Conservation (phyloP, 495 filamentous ascomycete species). For the Neurospora sp. region DNA sequence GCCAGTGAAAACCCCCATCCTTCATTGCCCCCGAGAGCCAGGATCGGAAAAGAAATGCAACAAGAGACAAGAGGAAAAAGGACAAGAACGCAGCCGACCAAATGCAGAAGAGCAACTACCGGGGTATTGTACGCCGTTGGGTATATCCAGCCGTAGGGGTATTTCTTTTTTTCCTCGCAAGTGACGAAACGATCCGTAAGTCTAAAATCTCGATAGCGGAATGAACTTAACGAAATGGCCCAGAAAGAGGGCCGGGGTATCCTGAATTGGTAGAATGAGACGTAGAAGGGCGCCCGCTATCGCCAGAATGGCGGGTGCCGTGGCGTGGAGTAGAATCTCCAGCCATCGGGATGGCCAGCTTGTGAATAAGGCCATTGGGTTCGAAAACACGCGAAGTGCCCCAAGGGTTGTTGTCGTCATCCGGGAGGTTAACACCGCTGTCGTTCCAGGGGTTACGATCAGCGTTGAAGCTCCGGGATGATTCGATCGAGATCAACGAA, state of each 20-base stretch:
- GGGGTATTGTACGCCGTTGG: constrained; percentile 42
- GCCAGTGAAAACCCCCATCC: neutral
- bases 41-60: neutral
- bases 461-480: constrained; percentile 69
- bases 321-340: constrained; percentile 78
- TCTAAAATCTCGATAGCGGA: constrained; percentile 33
- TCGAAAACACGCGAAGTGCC: constrained; percentile 46
- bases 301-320: constrained; percentile 68
- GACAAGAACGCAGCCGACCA: constrained; percentile 36
- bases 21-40: neutral
- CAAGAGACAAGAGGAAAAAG: neutral
- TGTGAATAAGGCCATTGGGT: constrained; percentile 51
- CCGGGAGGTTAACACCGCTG: constrained; percentile 82
- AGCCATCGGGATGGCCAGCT: constrained; percentile 52
- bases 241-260: constrained; percentile 77
- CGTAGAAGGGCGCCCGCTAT: constrained; percentile 85
- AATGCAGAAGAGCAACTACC: constrained; percentile 47
- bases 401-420: constrained; percentile 65
- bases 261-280: constrained; percentile 86
- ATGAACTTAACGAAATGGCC: constrained; percentile 67
- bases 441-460: constrained; percentile 98
- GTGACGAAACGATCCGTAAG: constrained; percentile 15
- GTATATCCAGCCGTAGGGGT: constrained; percentile 49
- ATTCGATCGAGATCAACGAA: constrained; percentile 87
- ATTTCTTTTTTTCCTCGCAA: constrained; percentile 30